A percentile compares a stretch with the other conserved stretches of the same genome.
These are phyloP conservation scores for Manihot esculenta DNA, from an alignment of 441 rosid genomes.

Conservation along the genomic window DNA sequence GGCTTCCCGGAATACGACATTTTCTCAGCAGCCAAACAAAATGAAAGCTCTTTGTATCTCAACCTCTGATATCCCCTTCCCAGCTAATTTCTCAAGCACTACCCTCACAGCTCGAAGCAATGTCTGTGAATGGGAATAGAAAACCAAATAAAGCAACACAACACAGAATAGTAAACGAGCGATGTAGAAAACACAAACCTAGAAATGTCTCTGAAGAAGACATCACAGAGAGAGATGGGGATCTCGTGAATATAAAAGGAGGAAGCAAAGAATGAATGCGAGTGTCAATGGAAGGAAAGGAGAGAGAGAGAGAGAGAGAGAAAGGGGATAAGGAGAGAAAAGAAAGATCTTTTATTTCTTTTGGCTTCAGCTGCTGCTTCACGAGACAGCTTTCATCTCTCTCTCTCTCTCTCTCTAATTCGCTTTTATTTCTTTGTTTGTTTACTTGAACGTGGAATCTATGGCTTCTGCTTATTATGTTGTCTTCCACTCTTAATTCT, in stretches of 20 bases:
- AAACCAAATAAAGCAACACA: not conserved
- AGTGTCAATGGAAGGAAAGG: slow-evolving; percentile 6
- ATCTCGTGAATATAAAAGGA: slow-evolving; percentile 81
- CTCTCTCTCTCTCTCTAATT: not conserved
- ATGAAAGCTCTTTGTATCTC: not conserved
- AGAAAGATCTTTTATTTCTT: slow-evolving; percentile 15
- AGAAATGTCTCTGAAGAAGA: slow-evolving; percentile 29
- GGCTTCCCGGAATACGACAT: slow-evolving; percentile 57
- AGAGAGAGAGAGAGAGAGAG: slow-evolving; percentile 20
- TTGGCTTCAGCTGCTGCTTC: slow-evolving; percentile 37
- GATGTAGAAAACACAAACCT: slow-evolving; percentile 13
- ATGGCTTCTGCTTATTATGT: too few relatives aligned
- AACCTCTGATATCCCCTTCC: too few relatives aligned
- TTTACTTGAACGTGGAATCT: not conserved
- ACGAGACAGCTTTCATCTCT: slow-evolving; percentile 38
- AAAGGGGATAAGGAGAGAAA: not conserved
- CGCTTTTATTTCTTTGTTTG: not conserved
- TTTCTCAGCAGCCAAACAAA: slow-evolving; percentile 16
- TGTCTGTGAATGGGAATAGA: not conserved
- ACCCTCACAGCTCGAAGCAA: not conserved
- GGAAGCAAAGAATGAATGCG: slow-evolving; percentile 72
- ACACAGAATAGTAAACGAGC: slow-evolving; percentile 8
- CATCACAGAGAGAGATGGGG: slow-evolving; percentile 46
- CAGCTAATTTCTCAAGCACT: too few relatives aligned
- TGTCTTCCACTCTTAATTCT: too few relatives aligned